Base-by-base conservation (phyloP, 805 yeast genomes). In the Torulaspora maleeae region DNA sequence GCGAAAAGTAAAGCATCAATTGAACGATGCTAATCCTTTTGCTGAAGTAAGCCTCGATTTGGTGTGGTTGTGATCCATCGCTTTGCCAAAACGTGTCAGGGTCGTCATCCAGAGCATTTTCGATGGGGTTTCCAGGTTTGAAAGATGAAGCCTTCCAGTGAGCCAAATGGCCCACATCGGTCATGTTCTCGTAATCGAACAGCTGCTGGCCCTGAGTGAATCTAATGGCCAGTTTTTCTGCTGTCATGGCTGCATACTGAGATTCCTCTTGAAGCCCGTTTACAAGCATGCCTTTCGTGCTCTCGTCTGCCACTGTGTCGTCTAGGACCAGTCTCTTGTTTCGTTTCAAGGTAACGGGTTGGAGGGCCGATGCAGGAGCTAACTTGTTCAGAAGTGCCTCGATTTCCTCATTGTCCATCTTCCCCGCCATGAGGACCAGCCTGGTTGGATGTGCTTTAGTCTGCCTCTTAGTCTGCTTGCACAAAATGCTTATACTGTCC, bases 1-100 rank as follows among this genome's bases (percentile, higher is more conserved):
- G 79, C 55, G 90, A 86, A 16, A 85, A 76, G 64, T 79, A 93
- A 4, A 93, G 58, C 0, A 88, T 79, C 1, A 93, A 66, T 42
- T 86, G 64, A 41, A 82, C 79, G 2, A 93, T 67, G 16, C 79
- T 72, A 3, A 89, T 95, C 40, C 79, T 74, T 57, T 85, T 89
- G 25, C 89, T 74, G 63, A 93, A 93, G 57, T 80, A 89, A 1
- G 88, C 76, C 38, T 85, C 85, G 5, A 93, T 70, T 22, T 69
- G 72, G 66, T 93, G 99, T 0, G 98, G 99, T 55, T 83, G 87
- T 10, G 76, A 73, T 0, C 97, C 99, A 60, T 93, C 99, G 36
- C 95, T 83, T 64, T 93, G 99, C 99, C 99, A 93, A 62, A 73
- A 91, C 1, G 80, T 68, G 24, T 75, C 72, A 0, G 91, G 85